phyloP scores from a whole-genome alignment of 352 stramenopile genomes.

The Blastocystis sp. region DNA sequence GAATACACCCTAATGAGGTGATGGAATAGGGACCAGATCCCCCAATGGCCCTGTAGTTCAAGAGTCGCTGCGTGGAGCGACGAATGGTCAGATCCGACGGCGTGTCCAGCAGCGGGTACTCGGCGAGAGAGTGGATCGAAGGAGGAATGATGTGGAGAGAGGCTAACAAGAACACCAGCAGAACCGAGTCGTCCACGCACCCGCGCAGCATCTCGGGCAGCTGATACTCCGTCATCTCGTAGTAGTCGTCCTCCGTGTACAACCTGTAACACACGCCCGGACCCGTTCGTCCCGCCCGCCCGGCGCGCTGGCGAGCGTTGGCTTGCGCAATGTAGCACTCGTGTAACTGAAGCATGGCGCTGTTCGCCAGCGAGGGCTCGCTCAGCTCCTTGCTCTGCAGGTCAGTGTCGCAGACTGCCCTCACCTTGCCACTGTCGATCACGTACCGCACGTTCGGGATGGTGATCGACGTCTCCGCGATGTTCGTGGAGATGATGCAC shows the following conservation, averaged over 20 bases:
- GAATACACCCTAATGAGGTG: constrained; percentile 14
- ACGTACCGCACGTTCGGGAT: constrained; percentile 95
- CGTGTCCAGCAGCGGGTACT: constrained; percentile 31
- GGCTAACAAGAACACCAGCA: constrained; percentile 7
- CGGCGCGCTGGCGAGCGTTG: constrained; percentile 80
- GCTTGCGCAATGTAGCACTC: constrained; percentile 81
- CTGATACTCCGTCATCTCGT: constrained; percentile 60
- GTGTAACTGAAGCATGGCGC: constrained; percentile 72
- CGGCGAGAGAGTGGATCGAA: neutral
- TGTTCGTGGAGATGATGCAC: constrained; percentile 83
- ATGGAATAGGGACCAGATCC: neutral
- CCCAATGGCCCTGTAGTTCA: neutral
- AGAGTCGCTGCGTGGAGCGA: neutral
- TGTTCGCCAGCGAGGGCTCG: neutral
- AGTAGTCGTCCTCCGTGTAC: constrained; percentile 68
- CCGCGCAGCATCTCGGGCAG: constrained; percentile 54
- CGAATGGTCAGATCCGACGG: constrained; percentile 15
- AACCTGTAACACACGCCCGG: constrained; percentile 83
- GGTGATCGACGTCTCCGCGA: constrained; percentile 94
- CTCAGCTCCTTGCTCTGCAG: constrained; percentile 61
- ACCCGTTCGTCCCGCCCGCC: constrained; percentile 80
- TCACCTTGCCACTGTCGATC: constrained; percentile 88
- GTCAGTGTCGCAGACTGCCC: neutral
- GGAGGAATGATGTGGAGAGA: neutral
- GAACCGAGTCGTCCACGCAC: constrained; percentile 23